Conservation (phyloP, 441 rosid genomes). For the Arabidopsis lyrata region DNA sequence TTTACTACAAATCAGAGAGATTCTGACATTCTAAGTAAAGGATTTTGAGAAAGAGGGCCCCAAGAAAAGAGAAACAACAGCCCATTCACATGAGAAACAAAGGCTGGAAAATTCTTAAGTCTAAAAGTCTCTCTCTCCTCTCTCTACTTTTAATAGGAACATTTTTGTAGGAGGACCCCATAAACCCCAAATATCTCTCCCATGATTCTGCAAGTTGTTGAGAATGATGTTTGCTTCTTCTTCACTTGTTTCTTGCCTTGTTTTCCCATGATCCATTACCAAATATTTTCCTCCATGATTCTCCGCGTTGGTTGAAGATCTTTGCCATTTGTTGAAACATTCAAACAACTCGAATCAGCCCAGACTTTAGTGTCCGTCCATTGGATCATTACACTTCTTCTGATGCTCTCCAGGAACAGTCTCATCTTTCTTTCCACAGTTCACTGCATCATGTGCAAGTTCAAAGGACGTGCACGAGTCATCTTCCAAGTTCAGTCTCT, state of each 20-base stretch:
- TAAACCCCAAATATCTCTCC: constrained; percentile 18
- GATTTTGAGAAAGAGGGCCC: constrained; percentile 33
- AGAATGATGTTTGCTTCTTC: constrained; percentile 31
- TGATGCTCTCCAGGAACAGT: constrained; percentile 23
- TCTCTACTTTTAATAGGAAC: constrained; percentile 24
- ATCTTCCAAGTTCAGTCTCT: constrained; percentile 38
- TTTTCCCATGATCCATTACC: constrained; percentile 47
- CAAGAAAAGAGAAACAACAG: constrained; percentile 32
- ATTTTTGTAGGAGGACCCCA: constrained; percentile 36
- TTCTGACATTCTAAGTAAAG: constrained; percentile 35
- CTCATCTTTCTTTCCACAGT: constrained; percentile 31
- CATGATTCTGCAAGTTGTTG: constrained; percentile 31
- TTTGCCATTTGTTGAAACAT: constrained; percentile 38
- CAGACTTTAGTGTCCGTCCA: constrained; percentile 53
- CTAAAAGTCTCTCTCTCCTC: constrained; percentile 1
- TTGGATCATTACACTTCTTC: constrained; percentile 42
- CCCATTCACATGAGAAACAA: constrained; percentile 38
- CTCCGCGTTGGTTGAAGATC: constrained; percentile 54
- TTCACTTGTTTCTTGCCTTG: constrained; percentile 35
- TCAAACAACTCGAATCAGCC: constrained; percentile 25
- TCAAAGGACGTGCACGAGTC: constrained; percentile 66
- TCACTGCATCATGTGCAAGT: constrained; percentile 45
- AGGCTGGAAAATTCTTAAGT: constrained; percentile 8
- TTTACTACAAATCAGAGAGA: constrained; percentile 37
- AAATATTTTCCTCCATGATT: constrained; percentile 59